A percentile compares a stretch with the other conserved stretches of the same genome.
Conservation (phyloP, 2,329 filamentous ascomycete genomes). For the Didymella keratinophila region DNA sequence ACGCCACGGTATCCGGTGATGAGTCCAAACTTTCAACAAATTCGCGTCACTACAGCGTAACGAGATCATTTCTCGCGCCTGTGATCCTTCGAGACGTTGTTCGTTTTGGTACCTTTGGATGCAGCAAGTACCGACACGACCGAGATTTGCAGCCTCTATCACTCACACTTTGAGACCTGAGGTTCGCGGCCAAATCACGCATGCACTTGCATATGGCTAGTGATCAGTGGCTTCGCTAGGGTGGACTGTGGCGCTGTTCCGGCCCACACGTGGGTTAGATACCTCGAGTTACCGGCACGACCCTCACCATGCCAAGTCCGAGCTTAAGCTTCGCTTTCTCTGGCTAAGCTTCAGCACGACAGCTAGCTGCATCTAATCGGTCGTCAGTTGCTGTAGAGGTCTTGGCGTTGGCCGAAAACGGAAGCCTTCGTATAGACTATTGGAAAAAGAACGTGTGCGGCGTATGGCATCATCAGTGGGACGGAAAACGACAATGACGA, state of each 20-base stretch:
- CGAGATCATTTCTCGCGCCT: too few species aligned
- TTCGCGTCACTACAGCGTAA: too few species aligned
- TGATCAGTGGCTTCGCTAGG: neutral
- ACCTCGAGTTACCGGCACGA: neutral
- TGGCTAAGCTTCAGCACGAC: neutral
- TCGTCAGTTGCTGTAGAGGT: neutral
- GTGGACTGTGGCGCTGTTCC: neutral
- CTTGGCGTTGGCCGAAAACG: constrained; percentile 1
- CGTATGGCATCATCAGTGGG: neutral
- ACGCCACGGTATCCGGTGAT: too few species aligned
- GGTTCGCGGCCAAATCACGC: neutral
- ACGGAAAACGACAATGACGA: neutral
- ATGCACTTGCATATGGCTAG: neutral
- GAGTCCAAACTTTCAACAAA: too few species aligned
- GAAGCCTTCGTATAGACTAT: neutral
- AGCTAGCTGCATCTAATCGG: neutral
- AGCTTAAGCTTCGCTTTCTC: neutral
- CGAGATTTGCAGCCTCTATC: neutral
- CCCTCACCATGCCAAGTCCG: neutral
- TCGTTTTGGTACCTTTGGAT: neutral
- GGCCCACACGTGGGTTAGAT: neutral
- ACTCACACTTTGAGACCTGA: too few species aligned
- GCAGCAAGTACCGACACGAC: neutral
- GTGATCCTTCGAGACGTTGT: neutral
- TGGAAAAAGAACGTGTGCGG: neutral